Conservation (phyloP, 352 stramenopile genomes). For the Phytophthora pistaciae region DNA sequence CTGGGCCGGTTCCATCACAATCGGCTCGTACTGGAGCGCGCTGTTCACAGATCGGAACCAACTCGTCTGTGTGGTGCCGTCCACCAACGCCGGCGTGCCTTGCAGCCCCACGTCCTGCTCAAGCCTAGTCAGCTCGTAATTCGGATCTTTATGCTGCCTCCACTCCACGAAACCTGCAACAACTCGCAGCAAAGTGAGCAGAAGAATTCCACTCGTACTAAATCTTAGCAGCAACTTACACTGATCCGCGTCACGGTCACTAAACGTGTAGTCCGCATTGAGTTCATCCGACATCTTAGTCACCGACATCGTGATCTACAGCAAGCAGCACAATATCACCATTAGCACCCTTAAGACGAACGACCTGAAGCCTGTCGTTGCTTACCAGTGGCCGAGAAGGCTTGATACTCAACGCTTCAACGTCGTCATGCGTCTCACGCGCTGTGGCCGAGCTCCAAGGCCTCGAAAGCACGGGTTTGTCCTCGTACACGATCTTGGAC, state of each 20-base stretch:
- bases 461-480: slow-evolving; percentile 71
- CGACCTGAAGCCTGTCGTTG: background rate
- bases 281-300: slow-evolving; percentile 87
- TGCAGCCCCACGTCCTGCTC: slow-evolving; percentile 86
- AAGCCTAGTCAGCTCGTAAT: slow-evolving; percentile 80
- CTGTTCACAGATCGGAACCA: slow-evolving; percentile 89
- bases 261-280: slow-evolving; percentile 89
- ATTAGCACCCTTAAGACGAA: slow-evolving; percentile 2
- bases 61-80: slow-evolving; percentile 78
- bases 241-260: slow-evolving; percentile 81
- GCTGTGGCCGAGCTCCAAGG: slow-evolving; percentile 60
- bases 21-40: slow-evolving; percentile 83
- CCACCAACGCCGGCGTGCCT: slow-evolving; percentile 72
- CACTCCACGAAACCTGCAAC: slow-evolving; percentile 83
- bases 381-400: slow-evolving; percentile 54
- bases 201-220: background rate
- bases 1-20: slow-evolving; percentile 51
- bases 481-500: slow-evolving; percentile 76
- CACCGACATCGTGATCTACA: slow-evolving; percentile 78
- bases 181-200: background rate
- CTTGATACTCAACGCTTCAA: slow-evolving; percentile 66
- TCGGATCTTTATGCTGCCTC: slow-evolving; percentile 85
- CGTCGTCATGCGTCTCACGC: slow-evolving; percentile 72
- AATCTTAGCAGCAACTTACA: slow-evolving; percentile 37
- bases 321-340: background rate